phyloP scores from a whole-genome alignment of 2,329 filamentous ascomycete genomes.

The Alternaria gansuensis region DNA sequence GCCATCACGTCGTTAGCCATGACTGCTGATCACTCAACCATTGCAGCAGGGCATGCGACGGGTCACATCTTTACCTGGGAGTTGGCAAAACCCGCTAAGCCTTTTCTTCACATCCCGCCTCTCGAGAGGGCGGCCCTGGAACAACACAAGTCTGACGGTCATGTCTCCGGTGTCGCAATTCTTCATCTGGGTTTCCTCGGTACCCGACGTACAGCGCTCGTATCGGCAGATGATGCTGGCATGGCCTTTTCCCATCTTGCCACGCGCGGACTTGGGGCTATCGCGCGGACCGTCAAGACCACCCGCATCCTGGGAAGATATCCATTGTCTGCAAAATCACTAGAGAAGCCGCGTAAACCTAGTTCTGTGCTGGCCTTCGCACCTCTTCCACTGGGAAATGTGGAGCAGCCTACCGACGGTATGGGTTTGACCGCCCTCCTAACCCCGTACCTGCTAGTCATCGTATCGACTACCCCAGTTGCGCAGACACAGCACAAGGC shows the following conservation, averaged over 20 bases:
- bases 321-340: slow-evolving; percentile 71
- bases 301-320: slow-evolving; percentile 92
- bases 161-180: slow-evolving; percentile 78
- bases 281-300: slow-evolving; percentile 87
- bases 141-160: slow-evolving; percentile 78
- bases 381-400: slow-evolving; percentile 89
- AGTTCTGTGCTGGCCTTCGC: slow-evolving; percentile 95
- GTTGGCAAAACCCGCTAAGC: slow-evolving; percentile 78
- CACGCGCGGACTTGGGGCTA: slow-evolving; percentile 84
- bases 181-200: slow-evolving; percentile 95
- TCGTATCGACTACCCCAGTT: slow-evolving; percentile 95
- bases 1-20: slow-evolving; percentile 86
- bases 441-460: slow-evolving; percentile 92
- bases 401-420: slow-evolving; percentile 84
- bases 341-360: slow-evolving; percentile 78
- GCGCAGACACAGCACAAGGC: slow-evolving; percentile 97
- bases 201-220: slow-evolving; percentile 89
- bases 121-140: slow-evolving; percentile 72
- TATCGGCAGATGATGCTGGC: slow-evolving; percentile 91
- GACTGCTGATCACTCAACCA: slow-evolving; percentile 90
- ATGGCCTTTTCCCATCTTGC: slow-evolving; percentile 99
- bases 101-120: slow-evolving; percentile 87
- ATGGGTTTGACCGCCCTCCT: slow-evolving; percentile 94
- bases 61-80: slow-evolving; percentile 99
- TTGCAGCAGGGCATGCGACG: slow-evolving; percentile 87